Percentiles rank a stretch among this genome's conserved stretches.
Conservation (phyloP, 345 rosid species). For the Iberis pinnata region DNA sequence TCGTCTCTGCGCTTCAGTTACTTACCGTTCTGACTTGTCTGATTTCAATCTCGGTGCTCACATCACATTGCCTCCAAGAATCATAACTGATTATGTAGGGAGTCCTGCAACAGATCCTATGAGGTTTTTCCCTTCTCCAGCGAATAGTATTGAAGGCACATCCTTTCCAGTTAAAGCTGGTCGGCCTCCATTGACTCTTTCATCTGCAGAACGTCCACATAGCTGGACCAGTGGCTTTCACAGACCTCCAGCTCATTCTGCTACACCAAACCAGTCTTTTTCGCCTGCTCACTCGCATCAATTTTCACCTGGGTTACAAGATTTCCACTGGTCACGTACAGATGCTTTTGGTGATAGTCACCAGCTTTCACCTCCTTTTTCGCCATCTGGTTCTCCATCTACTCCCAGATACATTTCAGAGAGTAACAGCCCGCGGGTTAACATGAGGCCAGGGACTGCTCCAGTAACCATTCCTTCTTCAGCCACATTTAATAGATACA, state of each 20-base stretch:
- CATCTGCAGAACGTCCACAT: conserved; percentile 62
- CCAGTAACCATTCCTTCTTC: conserved; percentile 74
- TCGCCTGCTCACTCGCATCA: conserved; percentile 50
- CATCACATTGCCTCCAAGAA: conserved; percentile 59
- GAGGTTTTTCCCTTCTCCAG: conserved; percentile 67
- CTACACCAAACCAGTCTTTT: conserved; percentile 36
- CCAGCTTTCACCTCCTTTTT: conserved; percentile 87
- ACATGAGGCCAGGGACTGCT: conserved; percentile 55
- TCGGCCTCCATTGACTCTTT: conserved; percentile 40
- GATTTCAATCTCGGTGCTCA: conserved; percentile 61
- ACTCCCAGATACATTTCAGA: conserved; percentile 43
- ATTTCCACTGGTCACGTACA: conserved; percentile 38
- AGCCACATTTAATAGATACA: conserved; percentile 41
- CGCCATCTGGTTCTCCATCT: conserved; percentile 64
- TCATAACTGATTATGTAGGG: conserved; percentile 77
- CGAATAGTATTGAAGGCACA: conserved; percentile 41
- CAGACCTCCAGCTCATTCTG: conserved; percentile 31
- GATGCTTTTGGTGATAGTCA: conserved; percentile 47
- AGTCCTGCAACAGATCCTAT: conserved; percentile 77
- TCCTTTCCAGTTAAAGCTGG: conserved; percentile 54
- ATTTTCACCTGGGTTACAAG: conserved; percentile 28
- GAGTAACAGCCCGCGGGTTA: conserved; percentile 37
- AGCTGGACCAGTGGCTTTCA: conserved; percentile 96
- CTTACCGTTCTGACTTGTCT: conserved; percentile 56
- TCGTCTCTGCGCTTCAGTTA: conserved; percentile 53